Evolutionary conservation across 345 rosid genomes (phyloP).

Genomic region (Rhodamnia argentea): DNA sequence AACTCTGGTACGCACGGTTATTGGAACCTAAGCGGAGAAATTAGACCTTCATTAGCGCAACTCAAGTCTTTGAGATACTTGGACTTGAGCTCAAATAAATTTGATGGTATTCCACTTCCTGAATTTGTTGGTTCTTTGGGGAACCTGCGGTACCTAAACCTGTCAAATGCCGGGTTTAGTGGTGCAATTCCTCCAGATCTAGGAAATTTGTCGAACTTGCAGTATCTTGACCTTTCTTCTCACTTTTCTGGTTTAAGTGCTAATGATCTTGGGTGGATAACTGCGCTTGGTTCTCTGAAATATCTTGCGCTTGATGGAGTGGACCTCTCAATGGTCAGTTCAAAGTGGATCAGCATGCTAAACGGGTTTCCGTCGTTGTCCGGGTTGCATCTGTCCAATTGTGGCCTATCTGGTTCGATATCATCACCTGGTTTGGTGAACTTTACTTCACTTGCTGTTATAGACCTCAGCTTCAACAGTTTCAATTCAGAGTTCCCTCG

Average conservation of each 20-base stretch:
- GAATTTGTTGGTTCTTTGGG: slow-evolving; percentile 23
- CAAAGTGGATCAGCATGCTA: slow-evolving; percentile 1
- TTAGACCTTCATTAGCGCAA: slow-evolving; percentile 22
- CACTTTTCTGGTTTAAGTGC: slow-evolving; percentile 1
- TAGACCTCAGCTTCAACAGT: slow-evolving; percentile 16
- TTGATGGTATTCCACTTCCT: slow-evolving; percentile 19
- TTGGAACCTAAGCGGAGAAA: slow-evolving; percentile 26
- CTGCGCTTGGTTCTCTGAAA: slow-evolving; percentile 22
- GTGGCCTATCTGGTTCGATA: slow-evolving; percentile 15
- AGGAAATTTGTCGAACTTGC: slow-evolving; percentile 24
- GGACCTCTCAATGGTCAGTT: slow-evolving; percentile 10
- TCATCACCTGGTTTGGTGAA: slow-evolving; percentile 8
- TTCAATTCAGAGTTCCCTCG: slow-evolving; percentile 22
- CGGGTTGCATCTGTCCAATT: slow-evolving; percentile 15
- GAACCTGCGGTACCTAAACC: slow-evolving; percentile 18
- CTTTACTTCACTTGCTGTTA: slow-evolving; percentile 16
- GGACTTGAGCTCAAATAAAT: slow-evolving; percentile 30
- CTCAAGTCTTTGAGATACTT: slow-evolving; percentile 19
- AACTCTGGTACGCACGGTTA: background rate
- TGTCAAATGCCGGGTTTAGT: slow-evolving; percentile 22
- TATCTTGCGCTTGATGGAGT: slow-evolving; percentile 8
- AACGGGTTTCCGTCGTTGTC: slow-evolving; percentile 11
- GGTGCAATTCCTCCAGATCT: slow-evolving; percentile 19
- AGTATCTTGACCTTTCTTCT: slow-evolving; percentile 26
- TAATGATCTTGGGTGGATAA: slow-evolving; percentile 20